A percentile compares a stretch with the other conserved stretches of the same genome.
Evolutionary conservation across 129 eudicot genomes (phyloP).

Genomic region (Artemisia argyi): DNA sequence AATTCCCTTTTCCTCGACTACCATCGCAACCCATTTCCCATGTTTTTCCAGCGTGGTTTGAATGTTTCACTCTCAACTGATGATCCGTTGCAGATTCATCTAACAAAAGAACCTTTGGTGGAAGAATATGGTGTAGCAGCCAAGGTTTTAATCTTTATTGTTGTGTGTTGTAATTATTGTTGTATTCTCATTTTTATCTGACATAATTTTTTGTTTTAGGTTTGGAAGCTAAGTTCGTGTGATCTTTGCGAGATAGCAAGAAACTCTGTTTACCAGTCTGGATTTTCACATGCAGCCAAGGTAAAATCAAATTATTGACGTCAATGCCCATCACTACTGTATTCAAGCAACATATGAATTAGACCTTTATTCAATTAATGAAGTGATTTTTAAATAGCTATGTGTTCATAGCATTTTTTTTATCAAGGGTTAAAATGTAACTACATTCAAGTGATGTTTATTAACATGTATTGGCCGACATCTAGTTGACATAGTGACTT

Average conservation of each 20-base stretch:
- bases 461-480: background rate
- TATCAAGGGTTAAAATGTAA: background rate
- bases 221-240: constrained; percentile 97
- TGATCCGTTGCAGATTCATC: constrained; percentile 94
- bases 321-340: no score
- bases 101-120: constrained; percentile 92
- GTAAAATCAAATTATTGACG: constrained; percentile 27
- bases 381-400: no score
- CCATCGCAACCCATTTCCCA: constrained; percentile 93
- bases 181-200: constrained; percentile 11
- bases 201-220: constrained; percentile 39
- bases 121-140: constrained; percentile 99
- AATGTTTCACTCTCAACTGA: constrained; percentile 93
- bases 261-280: constrained; percentile 94
- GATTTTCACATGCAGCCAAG: constrained; percentile 91
- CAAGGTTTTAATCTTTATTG: constrained; percentile 45
- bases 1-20: constrained; percentile 93
- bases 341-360: no score
- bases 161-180: constrained; percentile 9
- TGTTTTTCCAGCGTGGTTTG: constrained; percentile 95
- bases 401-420: background rate
- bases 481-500: background rate
- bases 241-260: constrained; percentile 97
- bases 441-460: background rate
- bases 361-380: no score